These are phyloP conservation scores for Patellaria atrata DNA, from an alignment of 495 filamentous ascomycete genomes.

Conservation along the genomic window DNA sequence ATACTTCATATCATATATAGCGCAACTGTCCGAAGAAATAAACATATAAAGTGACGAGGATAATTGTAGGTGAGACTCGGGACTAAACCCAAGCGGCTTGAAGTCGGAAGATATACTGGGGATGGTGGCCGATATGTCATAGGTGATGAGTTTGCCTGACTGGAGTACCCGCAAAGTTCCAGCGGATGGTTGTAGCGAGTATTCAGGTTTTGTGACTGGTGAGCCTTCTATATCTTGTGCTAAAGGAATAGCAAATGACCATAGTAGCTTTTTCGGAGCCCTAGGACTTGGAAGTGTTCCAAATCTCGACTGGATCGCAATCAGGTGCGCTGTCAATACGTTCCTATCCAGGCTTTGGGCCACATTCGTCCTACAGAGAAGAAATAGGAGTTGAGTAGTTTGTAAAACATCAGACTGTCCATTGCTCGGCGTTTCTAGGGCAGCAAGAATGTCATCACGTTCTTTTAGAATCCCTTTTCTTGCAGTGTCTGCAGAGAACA, in stretches of 20 bases:
- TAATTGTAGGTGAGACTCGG: slow-evolving; percentile 32
- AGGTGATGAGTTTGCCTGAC: slow-evolving; percentile 32
- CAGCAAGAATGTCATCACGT: slow-evolving; percentile 30
- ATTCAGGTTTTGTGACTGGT: slow-evolving; percentile 11
- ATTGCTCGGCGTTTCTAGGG: slow-evolving; percentile 14
- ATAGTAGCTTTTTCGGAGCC: slow-evolving; percentile 13
- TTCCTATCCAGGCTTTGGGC: too few species aligned
- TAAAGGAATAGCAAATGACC: slow-evolving; percentile 14
- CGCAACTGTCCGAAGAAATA: slow-evolving; percentile 12
- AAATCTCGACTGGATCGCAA: too few species aligned
- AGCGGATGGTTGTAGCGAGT: slow-evolving; percentile 40
- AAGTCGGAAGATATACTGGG: slow-evolving; percentile 25
- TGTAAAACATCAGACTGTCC: slow-evolving; percentile 10
- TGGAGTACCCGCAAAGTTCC: slow-evolving; percentile 41
- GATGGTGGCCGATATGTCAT: slow-evolving; percentile 35
- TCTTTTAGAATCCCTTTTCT: slow-evolving; percentile 32
- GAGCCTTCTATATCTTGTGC: neutral
- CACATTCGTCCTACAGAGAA: too few species aligned
- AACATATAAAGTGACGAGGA: slow-evolving; percentile 19
- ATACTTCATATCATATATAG: slow-evolving; percentile 26
- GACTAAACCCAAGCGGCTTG: neutral
- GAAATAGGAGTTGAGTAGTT: slow-evolving; percentile 13
- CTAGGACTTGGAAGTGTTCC: slow-evolving; percentile 11
- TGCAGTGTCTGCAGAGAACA: slow-evolving; percentile 29
- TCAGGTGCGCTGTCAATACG: too few species aligned